Evolutionary conservation across 2,329 filamentous ascomycete species (phyloP).

Genomic region (Polychaeton citri): DNA sequence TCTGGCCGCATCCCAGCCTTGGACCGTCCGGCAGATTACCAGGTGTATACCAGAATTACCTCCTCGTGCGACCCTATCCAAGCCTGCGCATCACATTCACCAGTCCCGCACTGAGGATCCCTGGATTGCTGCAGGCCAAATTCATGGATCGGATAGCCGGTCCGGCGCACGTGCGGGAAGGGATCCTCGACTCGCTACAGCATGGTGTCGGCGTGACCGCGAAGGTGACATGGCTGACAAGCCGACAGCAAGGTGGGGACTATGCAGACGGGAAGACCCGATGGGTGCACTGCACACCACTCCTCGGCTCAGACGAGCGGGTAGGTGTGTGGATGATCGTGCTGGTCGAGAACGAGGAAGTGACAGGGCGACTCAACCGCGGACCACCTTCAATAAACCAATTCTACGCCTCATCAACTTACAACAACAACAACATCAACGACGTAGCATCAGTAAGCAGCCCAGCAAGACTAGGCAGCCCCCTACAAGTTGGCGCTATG

Average conservation of each 20-base stretch:
- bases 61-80: constrained; percentile 53
- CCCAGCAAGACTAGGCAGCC: constrained; percentile 2
- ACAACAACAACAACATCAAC: constrained; percentile 4
- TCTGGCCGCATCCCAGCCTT: constrained; percentile 19
- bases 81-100: constrained; percentile 56
- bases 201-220: constrained; percentile 29
- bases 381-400: neutral
- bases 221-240: constrained; percentile 27
- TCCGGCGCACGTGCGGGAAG: constrained; percentile 22
- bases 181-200: constrained; percentile 25
- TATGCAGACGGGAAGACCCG: constrained; percentile 17
- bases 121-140: constrained; percentile 45
- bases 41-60: constrained; percentile 34
- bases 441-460: constrained; percentile 3
- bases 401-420: neutral
- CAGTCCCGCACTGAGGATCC: constrained; percentile 52
- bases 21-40: constrained; percentile 22
- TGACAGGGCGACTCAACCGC: constrained; percentile 15
- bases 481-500: constrained; percentile 4
- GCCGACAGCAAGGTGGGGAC: constrained; percentile 1
- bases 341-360: constrained; percentile 27
- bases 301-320: constrained; percentile 28
- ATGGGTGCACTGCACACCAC: constrained; percentile 33
- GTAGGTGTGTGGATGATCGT: constrained; percentile 37
- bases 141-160: constrained; percentile 32